A percentile compares a stretch with the other conserved stretches of the same genome.
phyloP scores from a whole-genome alignment of 371 early-diverging fungal genomes.

The Mycotypha africana region DNA sequence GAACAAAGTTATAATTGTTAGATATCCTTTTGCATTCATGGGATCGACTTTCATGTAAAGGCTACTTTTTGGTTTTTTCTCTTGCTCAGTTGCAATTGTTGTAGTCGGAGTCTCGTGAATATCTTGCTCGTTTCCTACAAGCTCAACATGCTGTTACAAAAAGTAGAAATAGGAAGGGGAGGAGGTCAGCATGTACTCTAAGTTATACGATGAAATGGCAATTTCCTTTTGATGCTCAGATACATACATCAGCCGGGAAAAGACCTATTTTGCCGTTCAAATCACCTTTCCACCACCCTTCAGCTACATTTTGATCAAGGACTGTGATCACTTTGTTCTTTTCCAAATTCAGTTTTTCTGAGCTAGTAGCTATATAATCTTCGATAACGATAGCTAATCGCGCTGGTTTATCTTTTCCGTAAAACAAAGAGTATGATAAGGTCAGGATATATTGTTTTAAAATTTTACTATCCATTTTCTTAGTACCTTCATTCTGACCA shows the following conservation, averaged over 20 bases:
- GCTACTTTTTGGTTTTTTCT: constrained; percentile 12
- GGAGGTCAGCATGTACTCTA: too few relatives aligned
- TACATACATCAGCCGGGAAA: constrained; percentile 53
- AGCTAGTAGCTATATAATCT: constrained; percentile 57
- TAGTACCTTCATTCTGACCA: constrained; percentile 5
- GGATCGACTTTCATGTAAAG: not conserved
- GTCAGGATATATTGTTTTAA: not conserved
- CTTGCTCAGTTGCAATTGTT: constrained; percentile 2
- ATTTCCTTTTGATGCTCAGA: constrained; percentile 2
- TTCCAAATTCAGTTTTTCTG: constrained; percentile 59
- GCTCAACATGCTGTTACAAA: constrained; percentile 21
- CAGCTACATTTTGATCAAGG: constrained; percentile 47
- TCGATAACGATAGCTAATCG: constrained; percentile 47
- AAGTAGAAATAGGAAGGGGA: not conserved
- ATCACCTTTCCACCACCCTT: constrained; percentile 63
- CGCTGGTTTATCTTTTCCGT: constrained; percentile 8
- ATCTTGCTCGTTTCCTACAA: constrained; percentile 3
- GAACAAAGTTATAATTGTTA: too few relatives aligned
- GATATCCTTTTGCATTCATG: too few relatives aligned
- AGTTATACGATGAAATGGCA: not conserved
- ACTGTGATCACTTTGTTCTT: constrained; percentile 60
- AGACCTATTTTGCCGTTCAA: constrained; percentile 51
- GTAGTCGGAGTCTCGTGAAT: too few relatives aligned
- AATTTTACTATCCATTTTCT: not conserved
- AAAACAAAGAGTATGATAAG: not conserved